Percentiles rank a stretch among this genome's conserved stretches.
Evolutionary conservation across 2,329 filamentous ascomycete species (phyloP).

Genomic region (Colletotrichum lupini): DNA sequence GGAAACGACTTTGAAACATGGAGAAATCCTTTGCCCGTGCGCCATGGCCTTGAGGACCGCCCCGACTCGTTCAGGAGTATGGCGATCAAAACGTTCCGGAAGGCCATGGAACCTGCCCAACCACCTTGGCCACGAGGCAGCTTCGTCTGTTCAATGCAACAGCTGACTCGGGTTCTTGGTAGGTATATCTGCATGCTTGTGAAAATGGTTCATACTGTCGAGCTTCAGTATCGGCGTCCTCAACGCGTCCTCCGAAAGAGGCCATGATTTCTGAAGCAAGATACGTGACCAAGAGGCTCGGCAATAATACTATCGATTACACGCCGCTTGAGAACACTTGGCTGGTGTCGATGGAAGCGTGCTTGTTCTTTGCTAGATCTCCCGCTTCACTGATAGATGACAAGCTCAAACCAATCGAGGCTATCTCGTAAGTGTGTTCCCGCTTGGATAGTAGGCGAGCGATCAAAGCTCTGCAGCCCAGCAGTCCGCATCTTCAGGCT

Average conservation of each 20-base stretch:
- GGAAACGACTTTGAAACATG: slow-evolving; percentile 27
- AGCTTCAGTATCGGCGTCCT: no score
- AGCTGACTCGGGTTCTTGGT: slow-evolving; percentile 16
- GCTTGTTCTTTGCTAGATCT: background rate
- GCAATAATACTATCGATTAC: background rate
- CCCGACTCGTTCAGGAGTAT: slow-evolving; percentile 10
- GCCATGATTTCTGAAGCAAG: background rate
- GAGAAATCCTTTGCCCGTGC: slow-evolving; percentile 14
- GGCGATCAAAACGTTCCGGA: slow-evolving; percentile 32
- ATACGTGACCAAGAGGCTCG: background rate
- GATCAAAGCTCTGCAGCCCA: no score
- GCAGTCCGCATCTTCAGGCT: no score
- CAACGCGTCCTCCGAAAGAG: background rate
- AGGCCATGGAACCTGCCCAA: slow-evolving; percentile 23
- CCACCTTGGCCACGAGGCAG: background rate
- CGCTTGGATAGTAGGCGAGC: no score
- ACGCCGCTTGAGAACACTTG: background rate
- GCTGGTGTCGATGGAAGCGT: no score
- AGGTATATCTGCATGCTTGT: background rate
- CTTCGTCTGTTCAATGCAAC: slow-evolving; percentile 25
- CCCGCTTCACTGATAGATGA: background rate
- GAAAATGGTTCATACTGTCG: background rate
- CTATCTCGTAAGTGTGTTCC: background rate
- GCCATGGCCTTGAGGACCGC: background rate
- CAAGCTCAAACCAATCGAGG: background rate